Evolutionary conservation across 352 stramenopile species (phyloP).

Genomic region (Pythium dissimile): DNA sequence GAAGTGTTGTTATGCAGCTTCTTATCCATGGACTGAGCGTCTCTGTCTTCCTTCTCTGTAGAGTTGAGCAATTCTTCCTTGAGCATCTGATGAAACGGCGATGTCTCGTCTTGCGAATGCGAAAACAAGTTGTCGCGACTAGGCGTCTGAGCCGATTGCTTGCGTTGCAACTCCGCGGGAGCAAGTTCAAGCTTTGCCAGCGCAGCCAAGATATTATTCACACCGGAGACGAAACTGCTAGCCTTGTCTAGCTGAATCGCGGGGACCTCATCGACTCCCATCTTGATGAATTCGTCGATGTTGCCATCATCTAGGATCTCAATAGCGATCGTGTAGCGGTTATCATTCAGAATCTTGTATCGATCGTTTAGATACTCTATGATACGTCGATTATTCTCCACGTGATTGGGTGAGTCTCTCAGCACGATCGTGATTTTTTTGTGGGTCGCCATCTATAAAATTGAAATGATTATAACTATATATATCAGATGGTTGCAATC

Average conservation of each 20-base stretch:
- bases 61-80: too few species aligned
- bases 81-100: too few species aligned
- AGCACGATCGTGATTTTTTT: not conserved
- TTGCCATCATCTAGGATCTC: not conserved
- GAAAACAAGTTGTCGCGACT: too few species aligned
- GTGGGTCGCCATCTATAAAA: not conserved
- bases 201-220: not conserved
- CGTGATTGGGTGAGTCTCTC: not conserved
- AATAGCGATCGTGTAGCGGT: not conserved
- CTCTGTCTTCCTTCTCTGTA: not conserved
- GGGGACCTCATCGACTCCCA: not conserved
- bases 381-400: not conserved
- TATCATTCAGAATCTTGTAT: not conserved
- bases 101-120: not conserved
- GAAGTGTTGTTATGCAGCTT: too few species aligned
- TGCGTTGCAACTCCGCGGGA: not conserved
- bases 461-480: too few species aligned
- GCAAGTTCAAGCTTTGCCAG: not conserved
- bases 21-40: too few species aligned
- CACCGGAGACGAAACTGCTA: not conserved
- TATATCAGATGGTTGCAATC: not conserved
- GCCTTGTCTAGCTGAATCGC: not conserved
- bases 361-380: not conserved
- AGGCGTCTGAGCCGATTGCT: too few species aligned
- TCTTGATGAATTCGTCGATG: not conserved